Conservation (phyloP, 2,329 filamentous ascomycete species). For the Leptographium galeiforme region DNA sequence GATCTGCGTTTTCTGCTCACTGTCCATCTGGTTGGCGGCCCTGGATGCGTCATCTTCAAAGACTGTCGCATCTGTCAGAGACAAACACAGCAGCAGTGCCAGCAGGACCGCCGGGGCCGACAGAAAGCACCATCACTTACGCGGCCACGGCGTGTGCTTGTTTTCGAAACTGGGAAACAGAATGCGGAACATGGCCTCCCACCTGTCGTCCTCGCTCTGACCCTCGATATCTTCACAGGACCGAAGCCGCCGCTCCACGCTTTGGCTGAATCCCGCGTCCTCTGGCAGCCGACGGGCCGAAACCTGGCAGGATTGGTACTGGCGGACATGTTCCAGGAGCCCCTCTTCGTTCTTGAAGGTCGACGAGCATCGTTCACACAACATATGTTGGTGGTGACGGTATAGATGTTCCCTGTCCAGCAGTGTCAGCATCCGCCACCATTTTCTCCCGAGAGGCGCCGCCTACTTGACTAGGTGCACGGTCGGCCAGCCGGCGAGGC, state of each 20-base stretch:
- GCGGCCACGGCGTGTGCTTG: conserved; percentile 19
- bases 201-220: conserved; percentile 22
- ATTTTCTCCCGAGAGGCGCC: not conserved
- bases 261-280: conserved; percentile 20
- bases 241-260: conserved; percentile 20
- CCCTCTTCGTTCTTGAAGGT: conserved; percentile 20
- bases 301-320: conserved; percentile 13
- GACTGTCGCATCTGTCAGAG: not conserved
- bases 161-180: conserved; percentile 20
- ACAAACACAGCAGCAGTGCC: not conserved
- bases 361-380: conserved; percentile 22
- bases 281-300: conserved; percentile 16
- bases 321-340: conserved; percentile 19
- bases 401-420: conserved; percentile 23
- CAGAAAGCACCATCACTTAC: conserved; percentile 12
- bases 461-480: conserved; percentile 25
- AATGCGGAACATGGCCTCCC: conserved; percentile 22
- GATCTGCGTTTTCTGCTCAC: not conserved
- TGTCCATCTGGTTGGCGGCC: not conserved
- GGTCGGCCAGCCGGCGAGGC: conserved; percentile 23
- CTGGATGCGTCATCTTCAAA: not conserved
- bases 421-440: not conserved
- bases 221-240: conserved; percentile 19
- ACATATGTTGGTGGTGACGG: conserved; percentile 19
- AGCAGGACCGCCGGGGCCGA: not conserved